phyloP scores from a whole-genome alignment of 73 alveolate species.

The Paramecium biaurelia region DNA sequence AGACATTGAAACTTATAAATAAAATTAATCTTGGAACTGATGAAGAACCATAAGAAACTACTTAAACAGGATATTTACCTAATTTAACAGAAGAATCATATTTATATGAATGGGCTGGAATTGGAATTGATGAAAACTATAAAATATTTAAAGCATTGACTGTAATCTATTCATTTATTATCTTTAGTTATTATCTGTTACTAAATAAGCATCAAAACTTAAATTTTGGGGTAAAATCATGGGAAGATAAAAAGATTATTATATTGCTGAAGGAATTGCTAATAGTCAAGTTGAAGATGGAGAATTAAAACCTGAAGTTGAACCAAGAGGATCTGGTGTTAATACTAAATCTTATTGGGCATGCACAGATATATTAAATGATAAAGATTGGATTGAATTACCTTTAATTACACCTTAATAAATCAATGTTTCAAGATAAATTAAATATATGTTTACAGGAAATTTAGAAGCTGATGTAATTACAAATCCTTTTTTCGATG shows the following conservation, averaged over 20 bases:
- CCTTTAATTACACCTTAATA: slow-evolving; percentile 93
- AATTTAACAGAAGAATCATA: slow-evolving; percentile 71
- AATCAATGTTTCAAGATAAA: slow-evolving; percentile 77
- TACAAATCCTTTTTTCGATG: slow-evolving; percentile 95
- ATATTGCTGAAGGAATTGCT: slow-evolving; percentile 90
- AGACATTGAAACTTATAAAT: not conserved
- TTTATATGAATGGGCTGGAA: slow-evolving; percentile 87
- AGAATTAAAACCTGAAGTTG: slow-evolving; percentile 79
- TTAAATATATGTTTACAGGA: slow-evolving; percentile 93
- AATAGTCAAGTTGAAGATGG: slow-evolving; percentile 79
- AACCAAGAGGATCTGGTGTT: slow-evolving; percentile 93
- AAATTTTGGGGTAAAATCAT: slow-evolving; percentile 94
- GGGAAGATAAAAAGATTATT: slow-evolving; percentile 91
- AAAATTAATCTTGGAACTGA: slow-evolving; percentile 49
- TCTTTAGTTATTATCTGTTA: not conserved
- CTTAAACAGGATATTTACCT: slow-evolving; percentile 69
- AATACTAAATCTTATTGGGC: slow-evolving; percentile 92
- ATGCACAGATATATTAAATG: slow-evolving; percentile 76
- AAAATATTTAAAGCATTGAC: slow-evolving; percentile 61
- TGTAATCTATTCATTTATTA: not conserved
- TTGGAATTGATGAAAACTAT: slow-evolving; percentile 85
- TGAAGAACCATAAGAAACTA: slow-evolving; percentile 52
- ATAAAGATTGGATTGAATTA: slow-evolving; percentile 91
- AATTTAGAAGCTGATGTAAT: slow-evolving; percentile 81
- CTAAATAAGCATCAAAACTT: slow-evolving; percentile 66